Conservation (phyloP, 139 green algal species). For the Micromonas pusilla region DNA sequence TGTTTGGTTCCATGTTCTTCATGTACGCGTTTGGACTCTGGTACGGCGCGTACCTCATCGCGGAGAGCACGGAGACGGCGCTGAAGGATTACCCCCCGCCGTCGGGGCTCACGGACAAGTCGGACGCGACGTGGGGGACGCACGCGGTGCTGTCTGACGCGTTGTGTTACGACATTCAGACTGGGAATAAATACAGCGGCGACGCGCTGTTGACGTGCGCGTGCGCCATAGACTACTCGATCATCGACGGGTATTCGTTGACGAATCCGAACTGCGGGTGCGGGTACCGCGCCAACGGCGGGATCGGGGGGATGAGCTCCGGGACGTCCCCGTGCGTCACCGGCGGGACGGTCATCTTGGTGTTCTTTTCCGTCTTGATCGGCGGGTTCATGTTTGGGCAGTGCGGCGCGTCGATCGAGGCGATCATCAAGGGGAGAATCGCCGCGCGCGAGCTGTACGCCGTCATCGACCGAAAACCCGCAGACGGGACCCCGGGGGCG, state of each 20-base stretch:
- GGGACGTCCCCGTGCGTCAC: background rate
- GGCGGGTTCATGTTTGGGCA: constrained; percentile 58
- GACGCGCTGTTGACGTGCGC: constrained; percentile 13
- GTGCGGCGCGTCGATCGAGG: constrained; percentile 36
- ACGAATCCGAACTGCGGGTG: constrained; percentile 17
- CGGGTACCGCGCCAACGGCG: constrained; percentile 9
- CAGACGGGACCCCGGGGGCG: background rate
- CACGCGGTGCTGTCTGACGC: background rate
- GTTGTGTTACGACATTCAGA: background rate
- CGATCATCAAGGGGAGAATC: constrained; percentile 44
- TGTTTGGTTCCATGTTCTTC: constrained; percentile 26
- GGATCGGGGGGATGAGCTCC: background rate
- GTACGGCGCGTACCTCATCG: constrained; percentile 58
- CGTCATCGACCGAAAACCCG: constrained; percentile 56
- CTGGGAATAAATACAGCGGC: constrained; percentile 39
- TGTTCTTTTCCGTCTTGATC: constrained; percentile 69
- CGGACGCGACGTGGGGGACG: background rate
- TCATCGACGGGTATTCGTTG: background rate
- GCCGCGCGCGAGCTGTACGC: constrained; percentile 55
- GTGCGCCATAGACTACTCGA: constrained; percentile 16
- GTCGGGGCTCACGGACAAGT: constrained; percentile 1
- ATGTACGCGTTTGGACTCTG: constrained; percentile 64
- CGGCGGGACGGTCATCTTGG: constrained; percentile 54
- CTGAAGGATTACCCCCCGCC: constrained; percentile 8
- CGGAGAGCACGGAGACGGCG: constrained; percentile 26